phyloP scores from a whole-genome alignment of 2,329 filamentous ascomycete species.

The Emergomyces africanus region DNA sequence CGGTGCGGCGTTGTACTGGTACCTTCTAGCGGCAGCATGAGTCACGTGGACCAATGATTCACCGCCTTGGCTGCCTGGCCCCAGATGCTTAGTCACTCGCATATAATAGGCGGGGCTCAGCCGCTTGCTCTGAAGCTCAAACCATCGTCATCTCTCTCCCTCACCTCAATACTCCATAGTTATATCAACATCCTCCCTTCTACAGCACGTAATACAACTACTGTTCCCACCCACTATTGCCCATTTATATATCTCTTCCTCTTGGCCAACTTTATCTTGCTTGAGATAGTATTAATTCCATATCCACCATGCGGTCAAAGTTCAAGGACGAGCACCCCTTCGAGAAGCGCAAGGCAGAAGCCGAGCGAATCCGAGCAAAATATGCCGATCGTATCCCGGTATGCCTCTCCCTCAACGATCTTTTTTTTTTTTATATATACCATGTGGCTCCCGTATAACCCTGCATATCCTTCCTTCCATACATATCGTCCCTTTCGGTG shows the following conservation, averaged over 20 bases:
- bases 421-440: not conserved
- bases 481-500: not conserved
- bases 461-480: constrained; percentile 4
- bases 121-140: not conserved
- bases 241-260: constrained; percentile 9
- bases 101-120: not conserved
- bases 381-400: constrained; percentile 97
- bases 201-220: not conserved
- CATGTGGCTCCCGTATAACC: not conserved
- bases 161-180: constrained; percentile 4
- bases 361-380: constrained; percentile 98
- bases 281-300: constrained; percentile 12
- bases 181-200: constrained; percentile 7
- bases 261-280: constrained; percentile 6
- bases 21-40: not conserved
- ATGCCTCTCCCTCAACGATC: constrained; percentile 33
- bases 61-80: not conserved
- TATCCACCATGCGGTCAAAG: constrained; percentile 82
- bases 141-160: constrained; percentile 9
- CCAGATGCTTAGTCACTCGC: not conserved
- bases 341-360: constrained; percentile 99
- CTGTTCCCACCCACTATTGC: not conserved
- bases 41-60: not conserved
- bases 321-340: constrained; percentile 99
- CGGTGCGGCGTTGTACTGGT: not conserved